Percentiles rank a stretch among this genome's conserved stretches.
These are phyloP conservation scores for Penstemon barbatus DNA, from an alignment of 257 asterid genomes.

Conservation along the genomic window DNA sequence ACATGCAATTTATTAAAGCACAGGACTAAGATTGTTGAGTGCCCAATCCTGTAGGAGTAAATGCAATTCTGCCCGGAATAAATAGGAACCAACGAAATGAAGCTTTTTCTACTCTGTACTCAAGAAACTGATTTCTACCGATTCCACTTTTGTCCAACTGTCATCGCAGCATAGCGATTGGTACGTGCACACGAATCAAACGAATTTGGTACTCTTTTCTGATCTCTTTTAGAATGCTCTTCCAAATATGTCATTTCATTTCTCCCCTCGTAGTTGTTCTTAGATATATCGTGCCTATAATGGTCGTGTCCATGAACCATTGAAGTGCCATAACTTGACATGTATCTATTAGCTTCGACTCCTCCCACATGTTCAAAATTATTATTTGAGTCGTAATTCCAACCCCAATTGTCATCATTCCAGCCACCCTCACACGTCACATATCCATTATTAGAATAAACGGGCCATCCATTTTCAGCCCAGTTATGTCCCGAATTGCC, in stretches of 20 bases:
- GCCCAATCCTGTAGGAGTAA: too few species aligned
- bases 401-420: slow-evolving; percentile 30
- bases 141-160: slow-evolving; percentile 41
- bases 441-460: slow-evolving; percentile 28
- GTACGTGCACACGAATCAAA: slow-evolving; percentile 27
- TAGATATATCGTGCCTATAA: background rate
- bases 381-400: slow-evolving; percentile 24
- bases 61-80: too few species aligned
- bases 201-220: slow-evolving; percentile 30
- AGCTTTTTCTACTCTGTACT: slow-evolving; percentile 13
- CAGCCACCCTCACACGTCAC: slow-evolving; percentile 33
- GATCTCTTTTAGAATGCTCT: slow-evolving; percentile 17
- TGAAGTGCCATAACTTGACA: slow-evolving; percentile 20
- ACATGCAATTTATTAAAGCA: too few species aligned
- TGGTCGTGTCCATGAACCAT: slow-evolving; percentile 24
- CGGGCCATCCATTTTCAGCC: slow-evolving; percentile 40
- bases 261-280: slow-evolving; percentile 25
- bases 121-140: slow-evolving; percentile 29
- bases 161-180: slow-evolving; percentile 28
- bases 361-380: slow-evolving; percentile 10
- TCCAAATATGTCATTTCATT: slow-evolving; percentile 20
- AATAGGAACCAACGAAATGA: slow-evolving; percentile 8
- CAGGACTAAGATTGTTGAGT: too few species aligned
- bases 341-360: slow-evolving; percentile 17
- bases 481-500: slow-evolving; percentile 23